A percentile compares a stretch with the other conserved stretches of the same genome.
phyloP scores from a whole-genome alignment of 192 early-diverging fungal genomes.

The Mortierella alpina region DNA sequence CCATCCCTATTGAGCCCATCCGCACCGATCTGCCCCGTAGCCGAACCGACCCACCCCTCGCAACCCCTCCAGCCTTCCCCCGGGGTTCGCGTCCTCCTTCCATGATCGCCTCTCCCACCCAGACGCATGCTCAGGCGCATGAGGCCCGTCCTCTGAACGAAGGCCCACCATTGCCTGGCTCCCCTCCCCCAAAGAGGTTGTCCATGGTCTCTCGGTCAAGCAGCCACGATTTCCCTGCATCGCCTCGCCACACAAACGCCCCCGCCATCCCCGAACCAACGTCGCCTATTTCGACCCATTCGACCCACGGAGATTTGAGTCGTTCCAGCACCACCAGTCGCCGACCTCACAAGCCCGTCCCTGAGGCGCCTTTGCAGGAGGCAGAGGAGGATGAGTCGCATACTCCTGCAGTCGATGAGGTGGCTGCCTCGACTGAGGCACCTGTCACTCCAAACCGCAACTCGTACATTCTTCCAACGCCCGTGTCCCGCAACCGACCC shows the following conservation, averaged over 20 bases:
- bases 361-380: constrained; percentile 36
- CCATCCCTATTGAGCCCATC: constrained; percentile 22
- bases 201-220: constrained; percentile 28
- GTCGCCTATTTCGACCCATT: constrained; percentile 13
- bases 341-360: constrained; percentile 43
- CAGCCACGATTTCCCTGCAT: constrained; percentile 23
- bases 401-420: neutral
- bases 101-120: constrained; percentile 35
- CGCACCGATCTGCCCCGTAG: constrained; percentile 10
- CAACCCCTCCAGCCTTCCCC: constrained; percentile 32
- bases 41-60: constrained; percentile 25
- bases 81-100: constrained; percentile 44
- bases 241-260: constrained; percentile 20
- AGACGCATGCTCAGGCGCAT: constrained; percentile 4
- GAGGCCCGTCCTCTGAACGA: constrained; percentile 11
- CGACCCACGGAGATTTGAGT: constrained; percentile 12
- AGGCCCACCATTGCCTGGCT: constrained; percentile 38
- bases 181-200: constrained; percentile 37
- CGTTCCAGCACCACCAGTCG: constrained; percentile 25
- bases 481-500: constrained; percentile 32
- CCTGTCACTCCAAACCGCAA: constrained; percentile 12
- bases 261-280: constrained; percentile 8
- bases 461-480: constrained; percentile 42
- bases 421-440: neutral
- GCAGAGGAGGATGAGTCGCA: neutral